Conservation (phyloP, 148 eudicot genomes). For the Simmondsia chinensis region DNA sequence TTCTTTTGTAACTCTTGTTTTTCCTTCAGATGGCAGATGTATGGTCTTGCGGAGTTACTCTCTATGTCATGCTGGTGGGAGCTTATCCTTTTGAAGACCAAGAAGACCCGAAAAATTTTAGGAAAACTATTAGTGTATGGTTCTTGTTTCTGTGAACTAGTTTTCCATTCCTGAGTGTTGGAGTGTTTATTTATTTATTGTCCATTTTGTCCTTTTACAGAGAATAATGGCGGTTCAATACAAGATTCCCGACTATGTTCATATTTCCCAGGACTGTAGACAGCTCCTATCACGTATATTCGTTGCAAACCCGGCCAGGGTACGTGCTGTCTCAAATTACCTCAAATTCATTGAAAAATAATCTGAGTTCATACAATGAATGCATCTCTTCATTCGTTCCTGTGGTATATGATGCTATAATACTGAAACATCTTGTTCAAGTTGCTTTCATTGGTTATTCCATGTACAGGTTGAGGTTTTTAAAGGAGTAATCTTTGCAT, state of each 20-base stretch:
- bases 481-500: no score
- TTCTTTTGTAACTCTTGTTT: not conserved
- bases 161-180: no score
- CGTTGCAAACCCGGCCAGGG: constrained; percentile 65
- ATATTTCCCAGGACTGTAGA: constrained; percentile 77
- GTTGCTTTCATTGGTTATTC: no score
- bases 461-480: no score
- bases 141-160: constrained; percentile 3
- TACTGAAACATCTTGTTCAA: not conserved
- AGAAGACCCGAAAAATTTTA: constrained; percentile 75
- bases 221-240: constrained; percentile 81
- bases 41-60: constrained; percentile 85
- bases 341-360: not conserved
- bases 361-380: not conserved
- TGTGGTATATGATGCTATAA: not conserved
- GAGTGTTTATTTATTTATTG: not conserved
- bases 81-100: constrained; percentile 91
- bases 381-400: not conserved
- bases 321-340: constrained; percentile 23
- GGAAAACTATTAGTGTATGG: constrained; percentile 75
- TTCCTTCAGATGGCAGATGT: constrained; percentile 62
- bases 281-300: constrained; percentile 83
- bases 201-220: constrained; percentile 26
- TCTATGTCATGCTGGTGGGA: constrained; percentile 85
- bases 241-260: constrained; percentile 90